Evolutionary conservation across 108 stramenopile genomes (phyloP).

Genomic region (Nitzschia sp.): DNA sequence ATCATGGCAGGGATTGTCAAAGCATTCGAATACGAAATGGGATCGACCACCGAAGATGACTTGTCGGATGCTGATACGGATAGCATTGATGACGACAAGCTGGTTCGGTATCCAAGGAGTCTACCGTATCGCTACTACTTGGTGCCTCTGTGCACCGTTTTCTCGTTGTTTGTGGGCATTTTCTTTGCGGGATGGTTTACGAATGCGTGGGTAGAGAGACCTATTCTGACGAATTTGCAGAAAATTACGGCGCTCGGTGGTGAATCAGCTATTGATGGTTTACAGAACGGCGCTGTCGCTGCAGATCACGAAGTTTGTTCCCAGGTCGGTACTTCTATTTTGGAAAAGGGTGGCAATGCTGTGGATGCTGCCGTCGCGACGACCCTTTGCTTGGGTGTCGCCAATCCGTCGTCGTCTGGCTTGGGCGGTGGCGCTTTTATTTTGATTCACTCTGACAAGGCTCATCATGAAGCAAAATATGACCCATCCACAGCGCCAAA

Average conservation of each 20-base stretch:
- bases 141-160: not conserved
- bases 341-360: conserved; percentile 67
- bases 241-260: not conserved
- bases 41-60: not conserved
- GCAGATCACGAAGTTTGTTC: conserved; percentile 67
- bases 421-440: conserved; percentile 87
- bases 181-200: not conserved
- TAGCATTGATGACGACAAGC: not conserved
- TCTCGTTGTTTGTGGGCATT: not conserved
- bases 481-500: not conserved
- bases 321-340: conserved; percentile 47
- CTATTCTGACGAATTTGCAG: not conserved
- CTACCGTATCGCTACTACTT: not conserved
- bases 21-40: conserved; percentile 14
- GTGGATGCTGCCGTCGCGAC: conserved; percentile 83
- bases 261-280: conserved; percentile 27
- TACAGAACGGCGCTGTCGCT: conserved; percentile 61
- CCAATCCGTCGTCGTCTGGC: conserved; percentile 78
- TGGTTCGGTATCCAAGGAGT: not conserved
- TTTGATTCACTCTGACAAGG: conserved; percentile 52
- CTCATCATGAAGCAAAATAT: conserved; percentile 20
- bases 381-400: conserved; percentile 76
- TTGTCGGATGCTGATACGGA: not conserved
- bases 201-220: not conserved
- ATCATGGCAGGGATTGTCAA: not conserved